These are phyloP conservation scores for Jatropha podagrica DNA, from an alignment of 441 rosid genomes.

Conservation along the genomic window DNA sequence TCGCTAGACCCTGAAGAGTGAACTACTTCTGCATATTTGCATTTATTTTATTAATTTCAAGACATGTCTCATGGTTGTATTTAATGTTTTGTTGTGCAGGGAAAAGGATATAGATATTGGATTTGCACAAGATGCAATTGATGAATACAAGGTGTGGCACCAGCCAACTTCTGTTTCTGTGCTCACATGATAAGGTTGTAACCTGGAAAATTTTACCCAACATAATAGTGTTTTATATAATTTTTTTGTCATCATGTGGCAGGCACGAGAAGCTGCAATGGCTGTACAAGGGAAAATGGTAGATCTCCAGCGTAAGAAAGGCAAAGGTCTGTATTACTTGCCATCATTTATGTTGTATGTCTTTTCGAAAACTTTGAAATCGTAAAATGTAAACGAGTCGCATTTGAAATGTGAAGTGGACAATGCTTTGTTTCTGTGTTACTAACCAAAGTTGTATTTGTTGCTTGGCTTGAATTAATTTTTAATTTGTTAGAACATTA, in stretches of 20 bases:
- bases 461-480: background rate
- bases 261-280: slow-evolving; percentile 98
- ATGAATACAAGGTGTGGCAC: slow-evolving; percentile 81
- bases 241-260: slow-evolving; percentile 22
- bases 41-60: background rate
- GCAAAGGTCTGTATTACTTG: slow-evolving; percentile 67
- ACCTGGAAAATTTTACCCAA: background rate
- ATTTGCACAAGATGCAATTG: slow-evolving; percentile 96
- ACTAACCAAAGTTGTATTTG: background rate
- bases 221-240: background rate
- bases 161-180: slow-evolving; percentile 20
- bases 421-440: background rate
- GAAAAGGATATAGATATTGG: slow-evolving; percentile 91
- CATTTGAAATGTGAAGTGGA: background rate
- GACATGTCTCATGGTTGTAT: slow-evolving; percentile 14
- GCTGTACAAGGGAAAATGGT: slow-evolving; percentile 87
- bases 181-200: background rate
- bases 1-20: background rate
- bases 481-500: background rate
- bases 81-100: slow-evolving; percentile 48
- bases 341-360: background rate
- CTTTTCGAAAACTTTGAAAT: background rate
- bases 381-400: background rate
- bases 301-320: slow-evolving; percentile 91
- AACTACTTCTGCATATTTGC: background rate